Evolutionary conservation across 1,284 basidiomycete species (phyloP), one percentile per base, ranked within the genome.

Genomic region (Mycena citricolor): DNA sequence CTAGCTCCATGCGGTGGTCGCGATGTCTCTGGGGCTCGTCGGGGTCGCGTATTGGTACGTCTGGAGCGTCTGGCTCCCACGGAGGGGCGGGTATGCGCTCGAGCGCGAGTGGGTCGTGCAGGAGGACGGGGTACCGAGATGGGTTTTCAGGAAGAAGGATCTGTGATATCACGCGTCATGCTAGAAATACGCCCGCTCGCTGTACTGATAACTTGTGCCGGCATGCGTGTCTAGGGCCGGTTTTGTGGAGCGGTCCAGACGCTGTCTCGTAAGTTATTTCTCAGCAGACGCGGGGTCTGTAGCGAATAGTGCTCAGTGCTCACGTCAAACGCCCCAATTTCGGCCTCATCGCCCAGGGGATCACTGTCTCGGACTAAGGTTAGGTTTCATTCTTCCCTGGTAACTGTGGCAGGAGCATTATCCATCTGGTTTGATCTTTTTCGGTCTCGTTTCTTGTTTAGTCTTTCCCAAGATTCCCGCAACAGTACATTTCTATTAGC

Each of bases 41-140:
- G 82, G 82, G 0, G 59, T 76, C 1, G 57, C 63, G 17, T 86
- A 83, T 59, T 86, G 83, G 83, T 77, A 76, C 47, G 56, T 78
- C 14, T 70, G 71, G 65, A 71, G 71, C 42, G 56, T 68, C 17
- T 80, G 76, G 74, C 62, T 79, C n/a, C 83, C 83, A 6, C 57
- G 57, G 44, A 60, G 62, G 41, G 64, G 68, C 11, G 73, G 76
- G 37, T 84, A 83, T 54, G 61, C 32, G 26, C 63, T 85, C 2
- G 65, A 72, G 49, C 65, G 74, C 26, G 69, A 73, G 36, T 71
- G 69, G 52, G 65, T 76, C 13, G 47, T 73, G 14, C 72, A 81
- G 51, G 73, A 76, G 14, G 78, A 81, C 54, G 77, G 78, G 0
- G 65, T 76, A 13, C 61, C 72, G 21, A 62, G 74, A 46, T 70